phyloP scores from a whole-genome alignment of 768 basidiomycete species.

The Naganishia vishniacii region DNA sequence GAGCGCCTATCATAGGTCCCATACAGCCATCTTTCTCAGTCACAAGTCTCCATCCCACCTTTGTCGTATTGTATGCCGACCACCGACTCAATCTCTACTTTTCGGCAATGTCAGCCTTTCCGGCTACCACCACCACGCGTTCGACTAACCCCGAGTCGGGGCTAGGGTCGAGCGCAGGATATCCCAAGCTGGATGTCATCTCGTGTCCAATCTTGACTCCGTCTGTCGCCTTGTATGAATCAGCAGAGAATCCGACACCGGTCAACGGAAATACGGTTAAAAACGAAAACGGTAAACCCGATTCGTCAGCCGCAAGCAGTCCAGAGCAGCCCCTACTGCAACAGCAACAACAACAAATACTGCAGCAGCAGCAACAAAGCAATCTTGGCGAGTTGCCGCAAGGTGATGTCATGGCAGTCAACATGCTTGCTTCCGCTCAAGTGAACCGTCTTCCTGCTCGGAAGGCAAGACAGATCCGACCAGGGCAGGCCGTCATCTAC shows the following conservation, averaged over 20 bases:
- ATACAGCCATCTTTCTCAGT: not conserved
- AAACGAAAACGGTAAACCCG: slow-evolving; percentile 7
- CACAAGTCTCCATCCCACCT: not conserved
- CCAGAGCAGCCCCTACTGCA: slow-evolving; percentile 14
- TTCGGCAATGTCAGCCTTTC: slow-evolving; percentile 10
- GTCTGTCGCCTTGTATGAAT: slow-evolving; percentile 5
- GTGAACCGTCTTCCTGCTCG: not conserved
- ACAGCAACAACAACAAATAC: slow-evolving; percentile 15
- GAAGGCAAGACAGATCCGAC: not conserved
- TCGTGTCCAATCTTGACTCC: slow-evolving; percentile 20
- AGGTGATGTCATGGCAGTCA: not conserved
- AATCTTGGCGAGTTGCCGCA: not conserved
- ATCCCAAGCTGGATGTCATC: slow-evolving; percentile 17
- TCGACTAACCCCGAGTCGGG: not conserved
- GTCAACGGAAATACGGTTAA: not conserved
- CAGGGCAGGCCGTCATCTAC: slow-evolving; percentile 20
- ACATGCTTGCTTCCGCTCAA: not conserved
- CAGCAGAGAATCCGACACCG: not conserved
- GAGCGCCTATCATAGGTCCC: not conserved
- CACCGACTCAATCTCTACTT: slow-evolving; percentile 21
- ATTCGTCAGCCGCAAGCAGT: slow-evolving; percentile 18
- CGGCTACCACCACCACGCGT: not conserved
- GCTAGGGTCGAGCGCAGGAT: not conserved
- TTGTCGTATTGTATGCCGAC: slow-evolving; percentile 16
- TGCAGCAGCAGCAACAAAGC: slow-evolving; percentile 12